Percentiles rank a stretch among this genome's conserved stretches.
Conservation (phyloP, 805 yeast species). For the Myxozyma neglecta region DNA sequence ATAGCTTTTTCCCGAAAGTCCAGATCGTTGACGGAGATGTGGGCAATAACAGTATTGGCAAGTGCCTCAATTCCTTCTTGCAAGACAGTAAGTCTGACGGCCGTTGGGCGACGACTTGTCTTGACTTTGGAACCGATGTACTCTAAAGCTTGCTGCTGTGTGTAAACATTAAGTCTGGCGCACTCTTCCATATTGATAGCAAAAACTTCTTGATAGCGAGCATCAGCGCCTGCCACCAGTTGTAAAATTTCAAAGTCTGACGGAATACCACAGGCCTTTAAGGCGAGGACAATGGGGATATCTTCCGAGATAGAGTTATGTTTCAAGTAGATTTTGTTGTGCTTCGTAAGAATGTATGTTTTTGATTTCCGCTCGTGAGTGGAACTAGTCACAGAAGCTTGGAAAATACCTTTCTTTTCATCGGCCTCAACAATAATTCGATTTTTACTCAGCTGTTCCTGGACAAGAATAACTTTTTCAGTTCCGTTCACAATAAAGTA, state of each 20-base stretch:
- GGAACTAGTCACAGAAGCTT: slow-evolving; percentile 96
- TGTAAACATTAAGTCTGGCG: slow-evolving; percentile 75
- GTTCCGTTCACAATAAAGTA: slow-evolving; percentile 97
- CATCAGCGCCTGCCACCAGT: slow-evolving; percentile 86
- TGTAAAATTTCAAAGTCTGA: slow-evolving; percentile 93
- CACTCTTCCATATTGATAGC: slow-evolving; percentile 94
- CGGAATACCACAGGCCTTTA: slow-evolving; percentile 92
- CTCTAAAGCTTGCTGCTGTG: slow-evolving; percentile 92
- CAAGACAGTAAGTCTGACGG: slow-evolving; percentile 71
- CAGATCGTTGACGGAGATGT: slow-evolving; percentile 76
- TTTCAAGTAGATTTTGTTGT: slow-evolving; percentile 83
- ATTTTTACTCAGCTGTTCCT: slow-evolving; percentile 94
- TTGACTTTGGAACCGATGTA: slow-evolving; percentile 89
- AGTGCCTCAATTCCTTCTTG: slow-evolving; percentile 92
- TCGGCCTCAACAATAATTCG: slow-evolving; percentile 98
- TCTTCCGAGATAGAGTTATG: slow-evolving; percentile 96
- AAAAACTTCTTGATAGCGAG: slow-evolving; percentile 86
- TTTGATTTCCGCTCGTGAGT: slow-evolving; percentile 98
- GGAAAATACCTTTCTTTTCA: slow-evolving; percentile 88
- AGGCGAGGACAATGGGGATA: slow-evolving; percentile 85
- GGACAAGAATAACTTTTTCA: slow-evolving; percentile 93
- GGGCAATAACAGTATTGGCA: slow-evolving; percentile 95
- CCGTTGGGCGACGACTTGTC: slow-evolving; percentile 82
- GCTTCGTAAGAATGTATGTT: slow-evolving; percentile 91
- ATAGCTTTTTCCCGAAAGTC: slow-evolving; percentile 93